Conservation (phyloP, 2,329 filamentous ascomycete species). For the Colletotrichum tofieldiae region DNA sequence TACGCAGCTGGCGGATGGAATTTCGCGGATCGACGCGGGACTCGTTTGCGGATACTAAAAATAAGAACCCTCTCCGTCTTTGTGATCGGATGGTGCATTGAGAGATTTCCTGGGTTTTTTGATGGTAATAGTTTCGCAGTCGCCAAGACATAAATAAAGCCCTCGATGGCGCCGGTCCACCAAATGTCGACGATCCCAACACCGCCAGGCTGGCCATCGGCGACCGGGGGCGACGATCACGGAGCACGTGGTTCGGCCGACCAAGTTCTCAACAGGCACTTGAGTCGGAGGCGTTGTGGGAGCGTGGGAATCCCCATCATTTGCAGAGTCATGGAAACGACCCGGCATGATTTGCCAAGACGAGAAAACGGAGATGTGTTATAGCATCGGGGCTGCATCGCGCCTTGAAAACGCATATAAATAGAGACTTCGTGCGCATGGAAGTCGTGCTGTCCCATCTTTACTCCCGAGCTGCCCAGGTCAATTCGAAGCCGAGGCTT, state of each 20-base stretch:
- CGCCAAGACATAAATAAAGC: neutral
- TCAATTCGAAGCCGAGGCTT: neutral
- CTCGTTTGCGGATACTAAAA: too few relatives aligned
- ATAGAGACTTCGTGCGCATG: neutral
- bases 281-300: neutral
- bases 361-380: too few relatives aligned
- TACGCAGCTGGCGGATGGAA: neutral
- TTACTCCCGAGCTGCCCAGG: neutral
- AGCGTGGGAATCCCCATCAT: neutral
- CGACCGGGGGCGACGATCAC: neutral
- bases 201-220: neutral
- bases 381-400: neutral
- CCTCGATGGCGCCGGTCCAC: neutral
- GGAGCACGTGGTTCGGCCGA: neutral
- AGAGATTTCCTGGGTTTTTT: neutral
- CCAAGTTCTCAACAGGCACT: neutral
- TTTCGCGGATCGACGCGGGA: too few relatives aligned
- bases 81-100: neutral
- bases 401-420: neutral
- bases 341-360: neutral
- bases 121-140: neutral
- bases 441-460: neutral
- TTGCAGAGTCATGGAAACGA: neutral
- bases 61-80: neutral
- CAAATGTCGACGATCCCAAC: neutral